Evolutionary conservation across 2,329 filamentous ascomycete genomes (phyloP).

Genomic region (Aureobasidium sp.): DNA sequence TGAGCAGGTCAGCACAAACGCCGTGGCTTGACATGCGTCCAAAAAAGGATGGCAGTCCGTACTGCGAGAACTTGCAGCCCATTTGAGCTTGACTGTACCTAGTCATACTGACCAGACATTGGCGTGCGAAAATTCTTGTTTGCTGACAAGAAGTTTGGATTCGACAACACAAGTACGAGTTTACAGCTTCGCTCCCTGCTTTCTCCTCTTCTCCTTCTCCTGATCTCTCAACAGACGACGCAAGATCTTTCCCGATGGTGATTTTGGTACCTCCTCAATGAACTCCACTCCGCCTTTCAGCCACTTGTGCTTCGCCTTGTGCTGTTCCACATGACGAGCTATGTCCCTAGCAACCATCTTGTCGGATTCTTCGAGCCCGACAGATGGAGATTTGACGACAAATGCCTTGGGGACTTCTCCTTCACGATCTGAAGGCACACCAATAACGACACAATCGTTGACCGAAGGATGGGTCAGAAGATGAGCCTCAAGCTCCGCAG

Average conservation of each 20-base stretch:
- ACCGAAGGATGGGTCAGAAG: slow-evolving; percentile 66
- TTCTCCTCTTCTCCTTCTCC: slow-evolving; percentile 53
- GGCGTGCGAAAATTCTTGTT: not conserved
- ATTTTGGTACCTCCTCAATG: slow-evolving; percentile 44
- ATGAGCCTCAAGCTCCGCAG: slow-evolving; percentile 74
- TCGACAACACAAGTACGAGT: not conserved
- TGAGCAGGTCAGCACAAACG: not conserved
- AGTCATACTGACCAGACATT: not conserved
- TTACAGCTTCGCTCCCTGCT: slow-evolving; percentile 14
- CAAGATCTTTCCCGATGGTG: slow-evolving; percentile 52
- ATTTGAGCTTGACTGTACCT: not conserved
- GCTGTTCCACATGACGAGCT: slow-evolving; percentile 49
- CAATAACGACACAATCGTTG: slow-evolving; percentile 72
- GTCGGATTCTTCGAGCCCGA: slow-evolving; percentile 45
- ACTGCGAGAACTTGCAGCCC: not conserved
- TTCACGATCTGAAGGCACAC: slow-evolving; percentile 54
- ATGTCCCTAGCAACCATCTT: slow-evolving; percentile 43
- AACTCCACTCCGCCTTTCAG: slow-evolving; percentile 52
- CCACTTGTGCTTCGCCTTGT: slow-evolving; percentile 56
- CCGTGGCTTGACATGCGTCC: not conserved
- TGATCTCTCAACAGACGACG: slow-evolving; percentile 58
- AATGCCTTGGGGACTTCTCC: slow-evolving; percentile 58
- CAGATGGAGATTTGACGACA: slow-evolving; percentile 48
- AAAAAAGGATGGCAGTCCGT: not conserved
- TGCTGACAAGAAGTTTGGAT: not conserved